These are phyloP conservation scores for Fusarium longipes DNA, from an alignment of 2,329 filamentous ascomycete genomes.

Conservation along the genomic window DNA sequence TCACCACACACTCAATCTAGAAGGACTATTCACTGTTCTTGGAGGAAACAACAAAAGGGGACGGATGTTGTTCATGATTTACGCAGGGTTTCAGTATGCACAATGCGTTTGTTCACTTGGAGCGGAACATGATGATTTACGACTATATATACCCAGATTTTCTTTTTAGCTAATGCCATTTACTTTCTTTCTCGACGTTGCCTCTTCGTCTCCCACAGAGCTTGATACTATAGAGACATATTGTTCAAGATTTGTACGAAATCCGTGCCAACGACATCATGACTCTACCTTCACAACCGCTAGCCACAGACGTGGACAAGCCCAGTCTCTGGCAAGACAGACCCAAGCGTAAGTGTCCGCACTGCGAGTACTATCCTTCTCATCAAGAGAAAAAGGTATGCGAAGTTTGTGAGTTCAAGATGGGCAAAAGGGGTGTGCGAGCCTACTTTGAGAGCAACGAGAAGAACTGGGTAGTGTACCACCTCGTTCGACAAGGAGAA, in stretches of 20 bases:
- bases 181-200: background rate
- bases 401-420: constrained; percentile 9
- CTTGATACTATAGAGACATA: background rate
- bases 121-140: constrained; percentile 34
- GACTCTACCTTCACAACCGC: background rate
- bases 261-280: background rate
- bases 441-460: background rate
- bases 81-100: constrained; percentile 19
- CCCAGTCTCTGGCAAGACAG: background rate
- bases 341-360: constrained; percentile 7
- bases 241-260: background rate
- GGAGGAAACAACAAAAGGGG: background rate
- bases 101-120: constrained; percentile 31
- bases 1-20: constrained; percentile 9
- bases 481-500: constrained; percentile 18
- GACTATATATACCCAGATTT: constrained; percentile 38
- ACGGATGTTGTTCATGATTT: constrained; percentile 19
- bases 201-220: background rate
- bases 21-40: background rate
- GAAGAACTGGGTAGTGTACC: constrained; percentile 16
- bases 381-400: constrained; percentile 5
- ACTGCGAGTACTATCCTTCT: constrained; percentile 24
- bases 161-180: constrained; percentile 33
- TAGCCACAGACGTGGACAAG: background rate
- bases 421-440: background rate